Evolutionary conservation across 176 grass and related monocot genomes (phyloP), one percentile per base, ranked within the genome.

Genomic region (Lolium perenne): DNA sequence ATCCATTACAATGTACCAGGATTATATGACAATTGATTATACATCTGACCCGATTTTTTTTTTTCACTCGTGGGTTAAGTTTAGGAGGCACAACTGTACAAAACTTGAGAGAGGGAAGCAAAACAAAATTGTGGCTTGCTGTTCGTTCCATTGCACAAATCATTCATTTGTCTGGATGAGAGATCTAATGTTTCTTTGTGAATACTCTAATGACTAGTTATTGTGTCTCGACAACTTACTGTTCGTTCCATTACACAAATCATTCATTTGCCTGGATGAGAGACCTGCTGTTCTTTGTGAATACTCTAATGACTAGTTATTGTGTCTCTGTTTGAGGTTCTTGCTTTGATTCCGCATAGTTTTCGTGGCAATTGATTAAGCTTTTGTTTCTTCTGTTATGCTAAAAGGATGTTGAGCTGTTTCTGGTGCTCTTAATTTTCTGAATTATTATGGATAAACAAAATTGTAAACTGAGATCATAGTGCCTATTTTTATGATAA

Each of bases 41-140:
- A 43, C 58, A 38, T 20, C 53, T 55, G 53, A 79, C 70, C n/a
- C 71, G 6, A 6, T 72, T 47, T 29, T 23, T 83, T 41, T 7
- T 54, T 63, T 51, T 6, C 8, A 25, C 6, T 54, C 53, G 38
- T 69, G 67, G 71, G n/a, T 76, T 74, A 35, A 74, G 16, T 68
- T 60, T 71, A 70, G 58, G 32, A 54, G 54, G 48, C 76, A 76
- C 66, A 85, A 89, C 4, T 88, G 86, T 85, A 88, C 68, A 88
- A 80, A 81, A 2, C 67, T 60, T 71, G 64, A 59, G 15, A 17
- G 23, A 21, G 67, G 46, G 32, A 53, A 72, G 58, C 43, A 89
- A 89, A 55, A 7, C 4, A 83, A 55, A 46, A 45, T 59, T 13
- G 74, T 29, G 46, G 32, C 38, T 58, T 45, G 18, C 55, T 67